Conservation (phyloP, 768 basidiomycete species). For the Lactifluus volemus region DNA sequence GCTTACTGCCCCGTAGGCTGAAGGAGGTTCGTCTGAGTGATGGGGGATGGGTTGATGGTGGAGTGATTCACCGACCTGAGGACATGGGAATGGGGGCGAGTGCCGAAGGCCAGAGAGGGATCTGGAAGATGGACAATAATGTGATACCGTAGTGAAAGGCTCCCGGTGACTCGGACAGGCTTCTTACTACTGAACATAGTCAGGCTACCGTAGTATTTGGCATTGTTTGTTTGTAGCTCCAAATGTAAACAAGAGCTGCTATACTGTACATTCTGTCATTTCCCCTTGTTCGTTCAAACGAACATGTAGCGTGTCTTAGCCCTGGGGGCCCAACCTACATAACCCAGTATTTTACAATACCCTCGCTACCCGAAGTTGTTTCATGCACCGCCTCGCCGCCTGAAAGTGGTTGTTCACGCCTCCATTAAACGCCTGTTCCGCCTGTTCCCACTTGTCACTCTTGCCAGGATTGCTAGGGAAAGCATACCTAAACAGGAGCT, state of each 20-base stretch:
- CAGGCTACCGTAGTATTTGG: too few relatives aligned
- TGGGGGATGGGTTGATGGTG: constrained; percentile 50
- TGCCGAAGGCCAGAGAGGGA: constrained; percentile 48
- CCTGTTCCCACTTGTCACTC: constrained; percentile 31
- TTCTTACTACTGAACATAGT: too few relatives aligned
- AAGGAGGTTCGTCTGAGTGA: constrained; percentile 71
- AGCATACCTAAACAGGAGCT: constrained; percentile 45
- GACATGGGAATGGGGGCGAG: constrained; percentile 67
- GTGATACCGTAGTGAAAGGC: constrained; percentile 39
- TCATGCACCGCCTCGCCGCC: constrained; percentile 42
- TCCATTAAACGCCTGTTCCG: constrained; percentile 59
- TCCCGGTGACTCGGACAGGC: too few relatives aligned
- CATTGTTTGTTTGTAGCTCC: too few relatives aligned
- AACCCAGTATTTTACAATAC: constrained; percentile 16
- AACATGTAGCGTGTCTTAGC: too few relatives aligned
- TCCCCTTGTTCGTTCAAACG: too few relatives aligned
- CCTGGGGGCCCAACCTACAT: too few relatives aligned
- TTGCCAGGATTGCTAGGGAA: constrained; percentile 20
- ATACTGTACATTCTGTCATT: too few relatives aligned
- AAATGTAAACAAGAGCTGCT: too few relatives aligned
- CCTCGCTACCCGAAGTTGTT: constrained; percentile 41
- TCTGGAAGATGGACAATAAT: constrained; percentile 56
- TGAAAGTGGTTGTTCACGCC: constrained; percentile 66
- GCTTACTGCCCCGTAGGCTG: constrained; percentile 49
- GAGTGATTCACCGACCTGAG: constrained; percentile 41